Conservation (phyloP, 1,139 yeast genomes). For the Protomyces gravidus region DNA sequence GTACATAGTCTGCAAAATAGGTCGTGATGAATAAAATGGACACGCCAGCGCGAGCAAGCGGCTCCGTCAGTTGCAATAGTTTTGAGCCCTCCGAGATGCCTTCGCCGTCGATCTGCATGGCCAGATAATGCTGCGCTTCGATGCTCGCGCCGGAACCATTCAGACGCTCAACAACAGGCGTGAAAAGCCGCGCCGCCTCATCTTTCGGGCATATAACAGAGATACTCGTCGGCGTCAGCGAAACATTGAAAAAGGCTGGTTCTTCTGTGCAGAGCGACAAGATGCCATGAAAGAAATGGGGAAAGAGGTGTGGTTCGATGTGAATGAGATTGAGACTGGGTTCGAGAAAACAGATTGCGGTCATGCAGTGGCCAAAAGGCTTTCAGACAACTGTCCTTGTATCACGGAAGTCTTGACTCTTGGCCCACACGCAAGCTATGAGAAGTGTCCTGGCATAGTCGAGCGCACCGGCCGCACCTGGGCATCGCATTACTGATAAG, state of each 20-base stretch:
- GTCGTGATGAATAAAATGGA: conserved; percentile 62
- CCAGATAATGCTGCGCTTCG: conserved; percentile 50
- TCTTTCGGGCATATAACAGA: conserved; percentile 51
- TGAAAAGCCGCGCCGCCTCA: conserved; percentile 44
- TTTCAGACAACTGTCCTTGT: no score
- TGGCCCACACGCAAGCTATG: no score
- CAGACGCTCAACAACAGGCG: conserved; percentile 12
- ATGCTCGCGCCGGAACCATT: conserved; percentile 43
- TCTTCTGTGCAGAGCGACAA: conserved; percentile 15
- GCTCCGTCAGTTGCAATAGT: conserved; percentile 57
- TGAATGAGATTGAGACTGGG: conserved; percentile 24
- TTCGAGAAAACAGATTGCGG: conserved; percentile 14
- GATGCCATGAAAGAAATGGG: conserved; percentile 27
- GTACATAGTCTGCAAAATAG: conserved; percentile 63
- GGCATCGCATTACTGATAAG: no score
- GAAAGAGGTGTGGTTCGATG: conserved; percentile 25
- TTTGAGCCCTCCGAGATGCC: conserved; percentile 49
- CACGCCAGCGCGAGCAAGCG: conserved; percentile 55
- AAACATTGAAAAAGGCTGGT: conserved; percentile 49
- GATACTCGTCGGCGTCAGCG: conserved; percentile 56
- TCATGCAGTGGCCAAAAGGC: conserved; percentile 5
- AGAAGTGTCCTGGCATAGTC: no score
- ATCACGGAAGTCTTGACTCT: no score
- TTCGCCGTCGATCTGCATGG: conserved; percentile 59
- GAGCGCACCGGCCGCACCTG: no score